Conservation (phyloP, 257 asterid species). For the Mitragyna speciosa region DNA sequence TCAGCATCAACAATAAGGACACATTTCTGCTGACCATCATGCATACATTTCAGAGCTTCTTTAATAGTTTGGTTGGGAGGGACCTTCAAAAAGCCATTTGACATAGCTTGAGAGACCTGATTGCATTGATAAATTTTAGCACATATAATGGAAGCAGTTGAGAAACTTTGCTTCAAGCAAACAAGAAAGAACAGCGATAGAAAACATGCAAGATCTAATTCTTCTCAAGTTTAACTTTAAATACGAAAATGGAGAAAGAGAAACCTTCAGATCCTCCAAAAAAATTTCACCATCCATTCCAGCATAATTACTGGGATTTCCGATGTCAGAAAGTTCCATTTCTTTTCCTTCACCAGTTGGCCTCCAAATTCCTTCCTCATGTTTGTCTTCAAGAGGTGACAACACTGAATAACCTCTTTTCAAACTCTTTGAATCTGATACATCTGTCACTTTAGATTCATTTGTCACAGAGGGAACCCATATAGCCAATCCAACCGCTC, state of each 20-base stretch:
- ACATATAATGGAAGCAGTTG: not conserved
- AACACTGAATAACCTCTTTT: conserved; percentile 60
- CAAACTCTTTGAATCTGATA: conserved; percentile 45
- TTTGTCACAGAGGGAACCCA: conserved; percentile 97
- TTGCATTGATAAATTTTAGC: conserved; percentile 13
- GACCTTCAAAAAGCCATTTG: conserved; percentile 59
- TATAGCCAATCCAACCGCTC: conserved; percentile 99
- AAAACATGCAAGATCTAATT: conserved; percentile 17
- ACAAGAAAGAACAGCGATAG: not conserved
- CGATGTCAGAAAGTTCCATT: conserved; percentile 65
- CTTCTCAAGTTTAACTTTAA: conserved; percentile 20
- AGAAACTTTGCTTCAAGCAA: not conserved
- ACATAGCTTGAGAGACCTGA: conserved; percentile 92
- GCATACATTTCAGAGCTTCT: conserved; percentile 70
- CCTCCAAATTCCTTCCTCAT: conserved; percentile 43
- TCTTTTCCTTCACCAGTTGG: conserved; percentile 51
- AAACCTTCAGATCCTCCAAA: conserved; percentile 80
- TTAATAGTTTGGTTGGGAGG: conserved; percentile 58
- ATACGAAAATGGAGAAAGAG: conserved; percentile 9
- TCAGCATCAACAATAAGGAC: conserved; percentile 68
- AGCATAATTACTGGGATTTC: conserved; percentile 38
- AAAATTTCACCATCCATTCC: conserved; percentile 51
- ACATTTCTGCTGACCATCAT: conserved; percentile 67
- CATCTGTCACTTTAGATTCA: conserved; percentile 67
- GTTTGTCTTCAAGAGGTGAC: conserved; percentile 64